phyloP scores from a whole-genome alignment of 2,329 filamentous ascomycete genomes.

The Calonectria crousiana region DNA sequence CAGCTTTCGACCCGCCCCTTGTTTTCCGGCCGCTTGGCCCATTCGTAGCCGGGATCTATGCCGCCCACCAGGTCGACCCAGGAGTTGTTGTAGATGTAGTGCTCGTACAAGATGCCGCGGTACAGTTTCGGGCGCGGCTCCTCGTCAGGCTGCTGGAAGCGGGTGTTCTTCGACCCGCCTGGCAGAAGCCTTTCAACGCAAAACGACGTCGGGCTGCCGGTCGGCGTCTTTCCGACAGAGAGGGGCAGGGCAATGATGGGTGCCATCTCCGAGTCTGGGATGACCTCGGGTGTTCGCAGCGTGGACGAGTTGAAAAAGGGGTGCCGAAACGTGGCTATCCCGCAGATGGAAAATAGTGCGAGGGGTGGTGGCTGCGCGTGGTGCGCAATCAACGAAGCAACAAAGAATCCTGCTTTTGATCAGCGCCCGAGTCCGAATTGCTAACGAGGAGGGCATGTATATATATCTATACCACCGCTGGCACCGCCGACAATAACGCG shows the following conservation, averaged over 20 bases:
- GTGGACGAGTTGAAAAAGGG: slow-evolving; percentile 51
- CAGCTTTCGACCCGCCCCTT: slow-evolving; percentile 36
- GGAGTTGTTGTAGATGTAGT: slow-evolving; percentile 48
- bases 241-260: slow-evolving; percentile 39
- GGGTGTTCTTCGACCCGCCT: slow-evolving; percentile 43
- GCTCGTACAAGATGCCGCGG: slow-evolving; percentile 47
- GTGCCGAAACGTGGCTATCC: slow-evolving; percentile 52
- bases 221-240: slow-evolving; percentile 38
- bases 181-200: slow-evolving; percentile 42
- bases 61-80: slow-evolving; percentile 44
- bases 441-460: background rate
- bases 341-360: slow-evolving; percentile 50
- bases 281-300: slow-evolving; percentile 43
- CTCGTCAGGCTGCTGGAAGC: slow-evolving; percentile 24
- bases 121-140: background rate
- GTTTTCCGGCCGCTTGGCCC: slow-evolving; percentile 34
- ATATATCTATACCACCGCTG: slow-evolving; percentile 47
- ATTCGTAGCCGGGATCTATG: slow-evolving; percentile 49
- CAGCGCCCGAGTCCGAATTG: background rate
- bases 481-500: slow-evolving; percentile 49
- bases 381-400: slow-evolving; percentile 45
- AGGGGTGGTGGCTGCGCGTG: slow-evolving; percentile 45
- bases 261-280: slow-evolving; percentile 40
- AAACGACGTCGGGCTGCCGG: slow-evolving; percentile 37
- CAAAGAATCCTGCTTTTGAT: slow-evolving; percentile 47